Percentiles rank a stretch among this genome's conserved stretches.
These are phyloP conservation scores for Quambalaria eucalypti DNA, from an alignment of 1,284 basidiomycete species.

Conservation along the genomic window DNA sequence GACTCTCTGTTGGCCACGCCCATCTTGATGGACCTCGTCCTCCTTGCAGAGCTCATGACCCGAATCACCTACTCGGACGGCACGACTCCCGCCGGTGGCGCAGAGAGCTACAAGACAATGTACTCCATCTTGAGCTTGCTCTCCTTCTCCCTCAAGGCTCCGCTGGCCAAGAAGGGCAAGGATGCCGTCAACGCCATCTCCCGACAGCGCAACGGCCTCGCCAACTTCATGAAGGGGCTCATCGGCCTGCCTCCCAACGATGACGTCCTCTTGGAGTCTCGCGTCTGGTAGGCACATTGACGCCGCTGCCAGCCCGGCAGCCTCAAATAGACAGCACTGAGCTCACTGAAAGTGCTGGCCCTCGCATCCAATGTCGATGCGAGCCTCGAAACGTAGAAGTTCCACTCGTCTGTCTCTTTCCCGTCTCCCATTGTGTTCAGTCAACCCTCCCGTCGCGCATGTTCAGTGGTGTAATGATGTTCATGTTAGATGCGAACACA, in stretches of 20 bases:
- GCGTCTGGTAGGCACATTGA: constrained; percentile 38
- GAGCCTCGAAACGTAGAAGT: no score
- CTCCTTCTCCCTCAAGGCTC: constrained; percentile 66
- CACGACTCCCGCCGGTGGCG: constrained; percentile 18
- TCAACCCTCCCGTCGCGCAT: no score
- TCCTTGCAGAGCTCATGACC: constrained; percentile 88
- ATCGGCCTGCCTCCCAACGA: constrained; percentile 41
- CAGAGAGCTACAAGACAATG: constrained; percentile 35
- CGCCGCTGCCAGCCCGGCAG: no score
- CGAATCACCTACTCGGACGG: constrained; percentile 70
- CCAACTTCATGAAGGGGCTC: constrained; percentile 67
- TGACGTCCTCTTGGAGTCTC: constrained; percentile 41
- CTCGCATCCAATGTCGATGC: no score
- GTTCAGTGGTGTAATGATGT: no score
- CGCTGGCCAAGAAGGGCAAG: constrained; percentile 87
- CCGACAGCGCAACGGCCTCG: constrained; percentile 87
- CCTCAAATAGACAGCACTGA: no score
- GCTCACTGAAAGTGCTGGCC: no score
- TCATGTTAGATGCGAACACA: no score
- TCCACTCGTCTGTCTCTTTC: no score
- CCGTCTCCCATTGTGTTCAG: no score
- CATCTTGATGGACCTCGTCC: constrained; percentile 83
- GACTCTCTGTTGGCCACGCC: constrained; percentile 94
- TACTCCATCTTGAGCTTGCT: constrained; percentile 44
- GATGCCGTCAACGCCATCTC: constrained; percentile 91